These are phyloP conservation scores for Suillus alpinus DNA, from an alignment of 768 basidiomycete species.

Conservation along the genomic window DNA sequence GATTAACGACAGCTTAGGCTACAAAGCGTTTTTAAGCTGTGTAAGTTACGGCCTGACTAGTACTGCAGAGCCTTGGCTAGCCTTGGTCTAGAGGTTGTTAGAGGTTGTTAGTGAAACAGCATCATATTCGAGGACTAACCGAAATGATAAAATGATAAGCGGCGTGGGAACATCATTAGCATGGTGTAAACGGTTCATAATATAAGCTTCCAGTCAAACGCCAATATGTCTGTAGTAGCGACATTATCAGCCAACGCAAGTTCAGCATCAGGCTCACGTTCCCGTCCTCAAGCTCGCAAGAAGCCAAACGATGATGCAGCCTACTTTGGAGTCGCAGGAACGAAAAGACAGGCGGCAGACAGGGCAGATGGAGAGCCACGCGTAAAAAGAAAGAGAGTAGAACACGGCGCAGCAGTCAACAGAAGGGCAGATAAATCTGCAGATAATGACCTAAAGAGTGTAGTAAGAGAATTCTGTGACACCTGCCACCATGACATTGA, in stretches of 20 bases:
- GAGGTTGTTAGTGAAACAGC: conserved; percentile 7
- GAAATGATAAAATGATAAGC: neutral
- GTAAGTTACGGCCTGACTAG: neutral
- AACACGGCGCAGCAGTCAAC: conserved; percentile 31
- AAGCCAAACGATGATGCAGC: conserved; percentile 68
- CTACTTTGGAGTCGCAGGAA: conserved; percentile 61
- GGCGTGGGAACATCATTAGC: conserved; percentile 2
- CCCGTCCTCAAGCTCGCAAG: conserved; percentile 61
- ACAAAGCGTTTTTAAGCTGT: neutral
- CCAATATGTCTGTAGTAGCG: conserved; percentile 13
- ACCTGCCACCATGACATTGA: conserved; percentile 9
- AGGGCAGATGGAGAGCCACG: conserved; percentile 73
- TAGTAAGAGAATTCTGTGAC: conserved; percentile 24
- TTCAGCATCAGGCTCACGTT: conserved; percentile 48
- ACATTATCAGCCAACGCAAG: conserved; percentile 9
- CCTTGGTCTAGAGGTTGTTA: conserved; percentile 2
- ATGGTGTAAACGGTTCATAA: neutral
- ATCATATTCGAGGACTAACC: neutral
- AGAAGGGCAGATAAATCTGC: conserved; percentile 37
- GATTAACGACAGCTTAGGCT: conserved; percentile 8
- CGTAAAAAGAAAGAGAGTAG: conserved; percentile 70
- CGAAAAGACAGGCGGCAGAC: conserved; percentile 66
- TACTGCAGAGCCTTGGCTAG: conserved; percentile 4
- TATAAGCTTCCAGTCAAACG: too few relatives aligned
- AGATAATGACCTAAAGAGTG: conserved; percentile 27